A percentile compares a stretch with the other conserved stretches of the same genome.
These are phyloP conservation scores for Calonectria multiphialidica DNA, from an alignment of 2,329 filamentous ascomycete species.

Conservation along the genomic window DNA sequence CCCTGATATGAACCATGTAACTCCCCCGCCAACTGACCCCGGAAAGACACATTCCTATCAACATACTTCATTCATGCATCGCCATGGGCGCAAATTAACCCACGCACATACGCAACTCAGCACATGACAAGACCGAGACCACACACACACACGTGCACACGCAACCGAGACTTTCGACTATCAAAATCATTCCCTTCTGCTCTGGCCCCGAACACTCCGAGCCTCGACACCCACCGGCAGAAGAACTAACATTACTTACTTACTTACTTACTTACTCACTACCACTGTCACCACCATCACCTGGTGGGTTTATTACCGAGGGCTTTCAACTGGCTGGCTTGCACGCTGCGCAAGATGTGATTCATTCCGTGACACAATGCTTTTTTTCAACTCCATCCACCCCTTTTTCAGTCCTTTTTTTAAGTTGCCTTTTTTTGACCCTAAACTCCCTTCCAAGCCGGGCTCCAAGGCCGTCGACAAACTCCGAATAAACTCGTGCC, in stretches of 20 bases:
- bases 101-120: not conserved
- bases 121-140: not conserved
- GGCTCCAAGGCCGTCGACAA: constrained; percentile 4
- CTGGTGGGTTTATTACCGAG: not conserved
- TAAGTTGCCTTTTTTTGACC: constrained; percentile 8
- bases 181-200: constrained; percentile 28
- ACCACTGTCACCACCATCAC: too few relatives aligned
- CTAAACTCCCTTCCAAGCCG: constrained; percentile 19
- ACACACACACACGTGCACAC: not conserved
- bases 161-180: not conserved
- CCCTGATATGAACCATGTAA: constrained; percentile 8
- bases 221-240: not conserved
- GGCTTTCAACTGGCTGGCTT: not conserved
- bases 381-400: constrained; percentile 20
- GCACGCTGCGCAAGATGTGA: not conserved
- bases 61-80: constrained; percentile 9
- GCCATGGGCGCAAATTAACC: not conserved
- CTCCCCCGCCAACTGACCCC: not conserved
- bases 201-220: not conserved
- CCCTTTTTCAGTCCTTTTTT: constrained; percentile 10
- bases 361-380: constrained; percentile 7
- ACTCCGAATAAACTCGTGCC: constrained; percentile 4
- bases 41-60: not conserved
- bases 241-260: too few relatives aligned
- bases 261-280: too few relatives aligned